Evolutionary conservation across 768 basidiomycete species (phyloP).

Genomic region (Lyophyllum shimeji): DNA sequence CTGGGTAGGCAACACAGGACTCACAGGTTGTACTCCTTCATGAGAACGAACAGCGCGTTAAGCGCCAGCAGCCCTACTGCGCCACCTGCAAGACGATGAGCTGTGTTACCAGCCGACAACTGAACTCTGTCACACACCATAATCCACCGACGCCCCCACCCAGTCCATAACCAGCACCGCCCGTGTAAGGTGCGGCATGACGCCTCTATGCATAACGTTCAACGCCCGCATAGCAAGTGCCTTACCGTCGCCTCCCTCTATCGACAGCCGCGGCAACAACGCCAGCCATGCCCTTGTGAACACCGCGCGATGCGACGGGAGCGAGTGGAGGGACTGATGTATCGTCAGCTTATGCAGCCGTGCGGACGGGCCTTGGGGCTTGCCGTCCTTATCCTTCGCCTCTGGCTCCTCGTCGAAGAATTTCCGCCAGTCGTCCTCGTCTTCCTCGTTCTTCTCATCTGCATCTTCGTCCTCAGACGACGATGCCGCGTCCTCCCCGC

Average conservation of each 20-base stretch:
- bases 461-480: conserved; percentile 40
- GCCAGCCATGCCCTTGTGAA: conserved; percentile 83
- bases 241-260: conserved; percentile 36
- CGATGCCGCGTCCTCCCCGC: conserved; percentile 25
- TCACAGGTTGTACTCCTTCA: conserved; percentile 91
- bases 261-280: conserved; percentile 60
- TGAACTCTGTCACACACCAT: conserved; percentile 45
- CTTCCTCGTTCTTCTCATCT: conserved; percentile 28
- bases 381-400: conserved; percentile 28
- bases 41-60: conserved; percentile 88
- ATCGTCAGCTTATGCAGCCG: conserved; percentile 67
- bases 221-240: conserved; percentile 55
- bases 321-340: conserved; percentile 75
- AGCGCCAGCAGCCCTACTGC: conserved; percentile 84
- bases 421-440: conserved; percentile 75
- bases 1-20: conserved; percentile 27
- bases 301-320: conserved; percentile 75
- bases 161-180: conserved; percentile 89
- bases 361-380: conserved; percentile 36
- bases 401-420: conserved; percentile 73
- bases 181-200: conserved; percentile 80
- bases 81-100: conserved; percentile 53
- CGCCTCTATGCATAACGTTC: conserved; percentile 78
- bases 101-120: not conserved
- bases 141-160: conserved; percentile 81